A percentile compares a stretch with the other conserved stretches of the same genome.
These are phyloP conservation scores for Chaetomiaceae sp. DNA, from an alignment of 2,329 filamentous ascomycete species.

Conservation along the genomic window DNA sequence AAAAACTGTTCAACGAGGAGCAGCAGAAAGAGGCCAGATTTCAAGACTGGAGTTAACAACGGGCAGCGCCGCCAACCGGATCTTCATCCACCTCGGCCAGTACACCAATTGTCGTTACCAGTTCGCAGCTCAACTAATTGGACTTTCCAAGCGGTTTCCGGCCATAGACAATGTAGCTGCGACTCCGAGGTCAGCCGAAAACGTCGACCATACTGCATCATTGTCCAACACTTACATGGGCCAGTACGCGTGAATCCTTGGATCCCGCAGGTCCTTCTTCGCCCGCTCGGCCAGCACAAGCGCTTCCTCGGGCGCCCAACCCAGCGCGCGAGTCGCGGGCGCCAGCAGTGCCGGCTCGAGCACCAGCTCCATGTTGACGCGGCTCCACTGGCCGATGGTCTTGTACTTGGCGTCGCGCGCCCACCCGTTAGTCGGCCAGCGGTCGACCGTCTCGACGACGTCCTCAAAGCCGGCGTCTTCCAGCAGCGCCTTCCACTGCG, in stretches of 20 bases:
- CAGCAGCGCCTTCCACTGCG: constrained; percentile 18
- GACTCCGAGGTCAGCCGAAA: background rate
- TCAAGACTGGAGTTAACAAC: no score
- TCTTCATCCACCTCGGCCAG: no score
- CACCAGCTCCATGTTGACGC: constrained; percentile 21
- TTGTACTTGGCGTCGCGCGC: constrained; percentile 25
- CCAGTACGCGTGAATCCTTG: constrained; percentile 17
- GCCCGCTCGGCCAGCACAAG: constrained; percentile 20
- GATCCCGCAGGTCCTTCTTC: constrained; percentile 11
- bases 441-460: constrained; percentile 22
- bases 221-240: constrained; percentile 14
- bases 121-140: no score
- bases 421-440: constrained; percentile 28
- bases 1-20: no score
- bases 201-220: background rate
- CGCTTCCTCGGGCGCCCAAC: constrained; percentile 26
- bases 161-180: background rate
- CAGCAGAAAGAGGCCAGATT: no score
- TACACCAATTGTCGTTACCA: no score
- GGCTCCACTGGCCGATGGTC: constrained; percentile 21
- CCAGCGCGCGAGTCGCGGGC: constrained; percentile 25
- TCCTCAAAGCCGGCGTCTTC: constrained; percentile 24
- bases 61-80: no score
- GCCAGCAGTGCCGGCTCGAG: constrained; percentile 25
- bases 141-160: constrained; percentile 1